Base-by-base conservation (phyloP, 2,329 filamentous ascomycete species). In the Penicillium brasilianum region DNA sequence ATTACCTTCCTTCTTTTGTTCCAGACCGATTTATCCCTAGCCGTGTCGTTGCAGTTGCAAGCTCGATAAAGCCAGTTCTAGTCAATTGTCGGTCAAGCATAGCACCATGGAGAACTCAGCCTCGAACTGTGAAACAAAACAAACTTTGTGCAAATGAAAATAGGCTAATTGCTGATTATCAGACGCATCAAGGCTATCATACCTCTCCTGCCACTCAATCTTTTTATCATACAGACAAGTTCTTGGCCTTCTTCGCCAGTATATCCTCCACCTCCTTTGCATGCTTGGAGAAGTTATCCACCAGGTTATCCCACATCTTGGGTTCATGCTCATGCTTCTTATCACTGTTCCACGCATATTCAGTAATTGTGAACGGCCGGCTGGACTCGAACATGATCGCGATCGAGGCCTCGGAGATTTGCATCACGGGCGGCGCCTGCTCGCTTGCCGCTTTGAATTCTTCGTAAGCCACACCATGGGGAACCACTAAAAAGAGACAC, bases 301-400 rank as follows among this genome's bases (percentile, higher is more conserved):
- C 81, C 9, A 85, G 71, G 55, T 78, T 74, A 69, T 85, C 83
- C 83, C 83, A 85, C 83, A 85, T 82, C 66, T 78, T 81, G 0
- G 79, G 79, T 56, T 82, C 80, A 58, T 82, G 80, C 62, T 81
- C 80, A 58, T 81, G 76, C 55, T 77, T 77, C 64, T 82, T 74
- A 7, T 64, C 52, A 18, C 74, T 76, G 28, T 69, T 73, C 72
- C 74, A 76, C 6, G 74, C 73, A 48, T 70, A 76, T 8, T 76
- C 74, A 0, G 74, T 75, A 41, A 76, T 75, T 1, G 73, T 76
- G 59, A 76, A 76, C 0, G 73, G 72, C 9, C 74, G 72, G 7
- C 68, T 69, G 3, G 72, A 74, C 60, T 76, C 74, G 39, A 76
- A 75, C 73, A 76, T 76, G 63, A 75, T 72, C 1, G 73, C 74